Conservation (phyloP, 306 rosid genomes). For the Pueraria montana region DNA sequence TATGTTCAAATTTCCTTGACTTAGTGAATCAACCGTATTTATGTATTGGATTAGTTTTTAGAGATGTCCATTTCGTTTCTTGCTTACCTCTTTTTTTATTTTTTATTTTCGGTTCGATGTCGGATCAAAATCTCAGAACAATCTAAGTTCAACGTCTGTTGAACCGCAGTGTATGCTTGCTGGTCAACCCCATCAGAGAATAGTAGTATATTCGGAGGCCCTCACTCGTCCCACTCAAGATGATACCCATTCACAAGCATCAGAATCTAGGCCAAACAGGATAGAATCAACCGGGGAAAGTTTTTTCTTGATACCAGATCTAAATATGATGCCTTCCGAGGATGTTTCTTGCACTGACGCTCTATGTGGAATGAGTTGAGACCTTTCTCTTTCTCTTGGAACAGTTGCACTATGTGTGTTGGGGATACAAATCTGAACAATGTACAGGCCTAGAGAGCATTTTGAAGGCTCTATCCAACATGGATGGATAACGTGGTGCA, state of each 20-base stretch:
- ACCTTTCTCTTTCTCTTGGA: not conserved
- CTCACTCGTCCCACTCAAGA: conserved; percentile 30
- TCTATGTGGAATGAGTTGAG: conserved; percentile 56
- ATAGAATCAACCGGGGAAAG: conserved; percentile 45
- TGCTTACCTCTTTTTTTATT: conserved; percentile 23
- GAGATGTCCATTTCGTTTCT: not conserved
- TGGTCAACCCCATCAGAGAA: conserved; percentile 67
- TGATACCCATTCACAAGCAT: conserved; percentile 46
- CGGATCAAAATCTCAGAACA: conserved; percentile 50
- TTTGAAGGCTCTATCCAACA: conserved; percentile 37
- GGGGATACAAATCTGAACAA: conserved; percentile 13
- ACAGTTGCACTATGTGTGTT: conserved; percentile 7
- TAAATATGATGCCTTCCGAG: conserved; percentile 73
- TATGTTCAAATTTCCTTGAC: conserved; percentile 33
- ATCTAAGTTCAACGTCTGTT: conserved; percentile 50
- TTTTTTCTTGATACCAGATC: conserved; percentile 78
- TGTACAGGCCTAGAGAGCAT: conserved; percentile 44
- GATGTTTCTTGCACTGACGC: conserved; percentile 53
- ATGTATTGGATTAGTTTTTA: not conserved
- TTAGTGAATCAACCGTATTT: not conserved
- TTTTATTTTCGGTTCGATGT: conserved; percentile 66
- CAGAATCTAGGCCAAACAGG: conserved; percentile 49
- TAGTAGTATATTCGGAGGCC: conserved; percentile 35
- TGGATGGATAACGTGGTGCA: not conserved
- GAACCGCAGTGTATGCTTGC: conserved; percentile 39